phyloP scores from a whole-genome alignment of 495 filamentous ascomycete species.

The Ascobolus immersus region DNA sequence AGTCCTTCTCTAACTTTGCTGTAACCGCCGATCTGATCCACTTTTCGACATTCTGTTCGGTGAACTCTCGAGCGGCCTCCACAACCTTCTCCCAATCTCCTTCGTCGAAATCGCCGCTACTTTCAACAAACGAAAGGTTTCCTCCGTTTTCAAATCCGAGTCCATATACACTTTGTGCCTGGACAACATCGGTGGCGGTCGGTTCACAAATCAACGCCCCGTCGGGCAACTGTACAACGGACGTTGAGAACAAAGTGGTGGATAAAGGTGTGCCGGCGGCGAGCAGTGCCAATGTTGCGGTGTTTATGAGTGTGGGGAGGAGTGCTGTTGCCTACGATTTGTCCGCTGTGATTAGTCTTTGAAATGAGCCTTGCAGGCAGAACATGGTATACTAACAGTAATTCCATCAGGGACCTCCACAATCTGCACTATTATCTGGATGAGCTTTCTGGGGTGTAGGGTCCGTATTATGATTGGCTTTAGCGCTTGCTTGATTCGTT shows the following conservation, averaged over 20 bases:
- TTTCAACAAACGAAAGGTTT: slow-evolving; percentile 49
- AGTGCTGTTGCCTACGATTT: slow-evolving; percentile 5
- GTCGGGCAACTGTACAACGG: slow-evolving; percentile 15
- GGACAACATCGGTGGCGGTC: background rate
- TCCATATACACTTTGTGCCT: slow-evolving; percentile 4
- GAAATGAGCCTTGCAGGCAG: slow-evolving; percentile 19
- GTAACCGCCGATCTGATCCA: slow-evolving; percentile 3
- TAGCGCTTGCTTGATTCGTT: slow-evolving; percentile 38
- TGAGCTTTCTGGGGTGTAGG: slow-evolving; percentile 39
- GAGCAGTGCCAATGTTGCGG: slow-evolving; percentile 11
- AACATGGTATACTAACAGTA: slow-evolving; percentile 25
- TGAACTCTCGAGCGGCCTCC: slow-evolving; percentile 30
- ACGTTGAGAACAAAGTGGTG: slow-evolving; percentile 55
- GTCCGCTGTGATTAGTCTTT: slow-evolving; percentile 3
- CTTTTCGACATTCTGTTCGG: slow-evolving; percentile 5
- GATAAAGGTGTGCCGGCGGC: slow-evolving; percentile 26
- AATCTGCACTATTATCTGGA: slow-evolving; percentile 43
- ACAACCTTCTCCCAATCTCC: slow-evolving; percentile 51
- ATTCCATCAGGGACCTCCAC: slow-evolving; percentile 28
- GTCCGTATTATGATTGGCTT: slow-evolving; percentile 41
- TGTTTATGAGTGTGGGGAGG: slow-evolving; percentile 13
- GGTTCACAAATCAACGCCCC: slow-evolving; percentile 4
- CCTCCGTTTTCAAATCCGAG: slow-evolving; percentile 7
- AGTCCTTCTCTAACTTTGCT: background rate
- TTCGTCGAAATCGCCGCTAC: slow-evolving; percentile 51